phyloP scores from a whole-genome alignment of 73 alveolate species.

The Uronychia binucleata region DNA sequence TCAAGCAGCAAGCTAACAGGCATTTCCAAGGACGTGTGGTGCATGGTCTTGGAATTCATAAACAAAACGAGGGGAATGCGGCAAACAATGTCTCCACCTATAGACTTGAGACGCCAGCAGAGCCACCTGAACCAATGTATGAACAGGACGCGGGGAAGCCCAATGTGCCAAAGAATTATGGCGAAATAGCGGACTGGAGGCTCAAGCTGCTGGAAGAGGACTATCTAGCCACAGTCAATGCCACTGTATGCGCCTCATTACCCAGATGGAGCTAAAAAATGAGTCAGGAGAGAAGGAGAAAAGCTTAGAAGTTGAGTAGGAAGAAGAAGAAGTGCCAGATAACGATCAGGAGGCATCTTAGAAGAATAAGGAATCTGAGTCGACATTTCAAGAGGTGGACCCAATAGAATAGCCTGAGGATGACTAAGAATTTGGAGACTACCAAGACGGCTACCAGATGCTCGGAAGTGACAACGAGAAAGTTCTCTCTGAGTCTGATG shows the following conservation, averaged over 20 bases:
- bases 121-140: not conserved
- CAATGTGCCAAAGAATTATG: constrained; percentile 10
- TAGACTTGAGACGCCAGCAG: not conserved
- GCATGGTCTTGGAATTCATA: no score
- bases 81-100: not conserved
- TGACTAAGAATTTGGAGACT: not conserved
- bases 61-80: not conserved
- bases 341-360: not conserved
- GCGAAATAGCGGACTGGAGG: constrained; percentile 20
- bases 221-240: not conserved
- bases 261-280: not conserved
- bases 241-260: not conserved
- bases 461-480: not conserved
- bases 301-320: not conserved
- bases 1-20: no score
- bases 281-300: not conserved
- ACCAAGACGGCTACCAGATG: not conserved
- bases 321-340: not conserved
- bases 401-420: no score
- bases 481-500: constrained; percentile 2
- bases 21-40: no score
- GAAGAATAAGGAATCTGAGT: no score
- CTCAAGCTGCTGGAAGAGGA: constrained; percentile 18
- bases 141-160: not conserved
- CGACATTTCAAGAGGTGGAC: no score